Conservation (phyloP, 2,329 filamentous ascomycete genomes). For the Penicillium sclerotigenum region DNA sequence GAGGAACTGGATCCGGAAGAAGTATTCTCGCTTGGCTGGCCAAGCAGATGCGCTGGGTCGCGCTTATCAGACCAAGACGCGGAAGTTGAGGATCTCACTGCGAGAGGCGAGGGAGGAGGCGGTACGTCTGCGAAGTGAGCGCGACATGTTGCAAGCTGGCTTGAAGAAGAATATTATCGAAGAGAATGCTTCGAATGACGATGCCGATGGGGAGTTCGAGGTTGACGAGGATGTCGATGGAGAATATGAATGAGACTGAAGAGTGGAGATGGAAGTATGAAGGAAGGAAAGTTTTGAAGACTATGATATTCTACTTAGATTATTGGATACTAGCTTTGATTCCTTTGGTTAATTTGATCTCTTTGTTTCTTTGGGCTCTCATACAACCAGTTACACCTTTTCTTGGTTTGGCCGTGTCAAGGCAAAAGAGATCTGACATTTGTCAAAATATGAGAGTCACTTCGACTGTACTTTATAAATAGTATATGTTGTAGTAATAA, state of each 20-base stretch:
- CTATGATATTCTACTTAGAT: too few species aligned
- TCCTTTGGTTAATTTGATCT: too few species aligned
- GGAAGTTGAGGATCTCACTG: conserved; percentile 9
- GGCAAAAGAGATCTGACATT: neutral
- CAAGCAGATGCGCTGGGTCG: conserved; percentile 15
- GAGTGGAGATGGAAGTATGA: too few species aligned
- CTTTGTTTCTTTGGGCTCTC: neutral
- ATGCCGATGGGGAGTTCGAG: neutral
- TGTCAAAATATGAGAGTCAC: neutral
- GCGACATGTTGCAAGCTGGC: neutral
- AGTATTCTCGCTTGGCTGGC: conserved; percentile 20
- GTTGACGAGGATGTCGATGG: neutral
- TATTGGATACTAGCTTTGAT: too few species aligned
- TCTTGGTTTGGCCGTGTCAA: neutral
- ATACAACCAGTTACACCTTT: neutral
- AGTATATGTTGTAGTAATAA: neutral
- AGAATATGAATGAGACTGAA: neutral
- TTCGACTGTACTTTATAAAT: neutral
- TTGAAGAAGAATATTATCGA: neutral
- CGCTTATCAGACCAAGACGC: conserved; percentile 15
- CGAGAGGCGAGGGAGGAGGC: neutral
- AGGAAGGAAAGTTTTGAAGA: neutral
- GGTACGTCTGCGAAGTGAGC: neutral
- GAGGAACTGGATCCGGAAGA: conserved; percentile 18
- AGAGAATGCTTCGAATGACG: neutral